Conservation (phyloP, 257 asterid species). For the Solanum peruvianum region DNA sequence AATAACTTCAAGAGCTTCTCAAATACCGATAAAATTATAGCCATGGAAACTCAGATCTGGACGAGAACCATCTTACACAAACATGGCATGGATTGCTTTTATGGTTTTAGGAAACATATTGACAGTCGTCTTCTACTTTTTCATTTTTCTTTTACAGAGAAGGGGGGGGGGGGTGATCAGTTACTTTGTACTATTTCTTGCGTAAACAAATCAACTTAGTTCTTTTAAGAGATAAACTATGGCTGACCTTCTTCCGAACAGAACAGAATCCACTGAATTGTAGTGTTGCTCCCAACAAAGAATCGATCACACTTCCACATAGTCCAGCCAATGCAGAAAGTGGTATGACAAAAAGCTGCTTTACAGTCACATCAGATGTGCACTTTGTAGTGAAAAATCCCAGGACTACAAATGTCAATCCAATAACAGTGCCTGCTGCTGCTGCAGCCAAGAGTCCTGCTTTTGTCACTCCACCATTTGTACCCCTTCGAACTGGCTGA, state of each 20-base stretch:
- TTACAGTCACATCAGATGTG: constrained; percentile 32
- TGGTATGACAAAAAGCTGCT: constrained; percentile 70
- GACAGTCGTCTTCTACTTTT: background rate
- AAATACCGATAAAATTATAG: background rate
- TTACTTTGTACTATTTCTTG: background rate
- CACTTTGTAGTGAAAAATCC: constrained; percentile 69
- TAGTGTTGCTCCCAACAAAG: constrained; percentile 88
- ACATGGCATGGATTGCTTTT: background rate
- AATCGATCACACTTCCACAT: constrained; percentile 77
- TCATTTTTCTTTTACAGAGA: background rate
- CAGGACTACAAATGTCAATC: constrained; percentile 48
- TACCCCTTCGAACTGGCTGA: constrained; percentile 88
- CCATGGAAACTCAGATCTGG: background rate
- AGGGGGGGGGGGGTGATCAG: background rate
- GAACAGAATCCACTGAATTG: constrained; percentile 88
- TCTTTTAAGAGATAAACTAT: background rate
- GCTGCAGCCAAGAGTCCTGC: constrained; percentile 85
- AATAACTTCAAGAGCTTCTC: background rate
- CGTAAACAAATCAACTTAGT: background rate
- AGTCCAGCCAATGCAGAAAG: constrained; percentile 76
- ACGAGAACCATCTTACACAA: background rate
- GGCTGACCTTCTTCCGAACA: constrained; percentile 76
- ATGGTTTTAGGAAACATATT: background rate
- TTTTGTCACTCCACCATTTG: constrained; percentile 91
- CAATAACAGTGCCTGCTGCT: constrained; percentile 69